Evolutionary conservation across 345 rosid genomes (phyloP).

Genomic region (Abelmoschus esculentus): DNA sequence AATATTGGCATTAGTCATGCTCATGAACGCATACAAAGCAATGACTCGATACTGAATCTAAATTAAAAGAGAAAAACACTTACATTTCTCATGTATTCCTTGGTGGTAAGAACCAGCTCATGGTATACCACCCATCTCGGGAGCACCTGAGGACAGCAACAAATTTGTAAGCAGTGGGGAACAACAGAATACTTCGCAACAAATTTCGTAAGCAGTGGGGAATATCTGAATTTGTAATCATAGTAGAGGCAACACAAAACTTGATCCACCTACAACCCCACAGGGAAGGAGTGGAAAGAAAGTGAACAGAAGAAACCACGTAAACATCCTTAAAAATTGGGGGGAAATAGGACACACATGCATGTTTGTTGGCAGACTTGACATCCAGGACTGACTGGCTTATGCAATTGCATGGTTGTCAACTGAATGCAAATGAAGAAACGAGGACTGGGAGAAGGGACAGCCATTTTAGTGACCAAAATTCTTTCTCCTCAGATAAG

Average conservation of each 20-base stretch:
- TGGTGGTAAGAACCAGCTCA: conserved; percentile 82
- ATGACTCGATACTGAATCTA: neutral
- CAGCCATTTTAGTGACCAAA: neutral
- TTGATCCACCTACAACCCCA: no score
- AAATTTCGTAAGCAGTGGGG: no score
- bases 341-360: no score
- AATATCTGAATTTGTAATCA: no score
- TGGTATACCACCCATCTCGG: conserved; percentile 95
- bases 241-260: no score
- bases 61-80: neutral
- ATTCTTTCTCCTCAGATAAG: neutral
- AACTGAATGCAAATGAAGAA: neutral
- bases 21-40: neutral
- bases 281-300: no score
- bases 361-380: no score
- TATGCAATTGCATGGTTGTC: neutral
- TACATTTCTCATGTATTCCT: conserved; percentile 88
- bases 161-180: neutral
- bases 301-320: no score
- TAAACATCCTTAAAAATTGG: no score
- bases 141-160: conserved; percentile 42
- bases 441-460: neutral
- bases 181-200: neutral
- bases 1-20: conserved; percentile 14
- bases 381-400: neutral